phyloP scores from a whole-genome alignment of 2,329 filamentous ascomycete genomes.

The Didymella segeticola region DNA sequence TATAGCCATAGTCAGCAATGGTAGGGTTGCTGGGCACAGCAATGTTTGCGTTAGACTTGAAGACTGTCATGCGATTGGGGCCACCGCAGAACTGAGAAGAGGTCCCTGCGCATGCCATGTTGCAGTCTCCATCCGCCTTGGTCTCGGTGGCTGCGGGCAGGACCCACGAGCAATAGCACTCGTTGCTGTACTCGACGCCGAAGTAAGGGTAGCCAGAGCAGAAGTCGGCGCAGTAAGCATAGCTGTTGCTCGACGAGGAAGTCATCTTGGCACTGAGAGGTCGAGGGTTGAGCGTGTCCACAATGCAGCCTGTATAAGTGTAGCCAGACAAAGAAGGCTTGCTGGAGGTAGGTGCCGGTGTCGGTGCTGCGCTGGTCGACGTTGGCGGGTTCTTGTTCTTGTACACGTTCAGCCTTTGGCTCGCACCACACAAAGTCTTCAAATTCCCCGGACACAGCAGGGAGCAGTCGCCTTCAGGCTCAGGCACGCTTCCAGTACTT shows the following conservation, averaged over 20 bases:
- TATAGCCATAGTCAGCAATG: slow-evolving; percentile 25
- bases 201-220: slow-evolving; percentile 31
- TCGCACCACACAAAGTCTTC: slow-evolving; percentile 31
- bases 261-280: slow-evolving; percentile 20
- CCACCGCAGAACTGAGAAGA: slow-evolving; percentile 25
- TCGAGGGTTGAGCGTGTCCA: slow-evolving; percentile 22
- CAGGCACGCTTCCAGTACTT: slow-evolving; percentile 16
- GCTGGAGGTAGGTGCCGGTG: slow-evolving; percentile 11
- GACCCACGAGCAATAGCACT: slow-evolving; percentile 49
- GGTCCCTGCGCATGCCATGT: slow-evolving; percentile 27
- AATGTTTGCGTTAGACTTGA: slow-evolving; percentile 18
- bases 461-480: slow-evolving; percentile 24
- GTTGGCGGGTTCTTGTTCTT: slow-evolving; percentile 17
- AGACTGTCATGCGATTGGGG: slow-evolving; percentile 26
- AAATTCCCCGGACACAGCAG: slow-evolving; percentile 27
- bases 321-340: slow-evolving; percentile 25
- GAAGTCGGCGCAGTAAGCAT: slow-evolving; percentile 26
- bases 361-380: slow-evolving; percentile 4
- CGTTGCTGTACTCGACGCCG: slow-evolving; percentile 33
- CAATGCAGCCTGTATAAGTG: slow-evolving; percentile 30
- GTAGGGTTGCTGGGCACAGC: slow-evolving; percentile 18
- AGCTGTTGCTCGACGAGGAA: slow-evolving; percentile 17
- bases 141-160: slow-evolving; percentile 32
- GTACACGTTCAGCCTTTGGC: slow-evolving; percentile 31
- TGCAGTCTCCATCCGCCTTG: slow-evolving; percentile 24